A percentile compares a stretch with the other conserved stretches of the same genome.
These are phyloP conservation scores for Suillus paluster DNA, from an alignment of 768 basidiomycete species.

Conservation along the genomic window DNA sequence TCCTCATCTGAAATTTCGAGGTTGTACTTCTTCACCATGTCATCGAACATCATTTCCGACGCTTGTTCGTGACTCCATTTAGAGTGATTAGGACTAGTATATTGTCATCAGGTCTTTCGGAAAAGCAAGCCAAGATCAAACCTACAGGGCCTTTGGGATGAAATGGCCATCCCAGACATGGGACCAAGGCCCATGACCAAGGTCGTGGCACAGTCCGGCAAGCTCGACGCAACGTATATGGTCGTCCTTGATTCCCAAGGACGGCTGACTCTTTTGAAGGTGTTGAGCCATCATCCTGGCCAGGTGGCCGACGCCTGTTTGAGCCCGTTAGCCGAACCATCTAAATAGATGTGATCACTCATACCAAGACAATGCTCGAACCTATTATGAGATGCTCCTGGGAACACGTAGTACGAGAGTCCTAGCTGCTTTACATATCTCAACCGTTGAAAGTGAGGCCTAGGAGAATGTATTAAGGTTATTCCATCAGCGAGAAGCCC, in stretches of 20 bases:
- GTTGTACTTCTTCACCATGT: constrained; percentile 59
- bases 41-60: constrained; percentile 84
- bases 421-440: constrained; percentile 83
- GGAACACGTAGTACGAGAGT: constrained; percentile 75
- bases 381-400: constrained; percentile 77
- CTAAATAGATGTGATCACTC: constrained; percentile 16
- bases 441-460: constrained; percentile 78
- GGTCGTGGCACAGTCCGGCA: constrained; percentile 83
- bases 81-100: constrained; percentile 1
- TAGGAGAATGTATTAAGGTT: constrained; percentile 28
- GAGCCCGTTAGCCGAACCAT: neutral
- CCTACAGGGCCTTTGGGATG: constrained; percentile 69
- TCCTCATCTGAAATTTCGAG: constrained; percentile 55
- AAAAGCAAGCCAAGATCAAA: constrained; percentile 11
- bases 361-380: constrained; percentile 86
- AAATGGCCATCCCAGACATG: constrained; percentile 83
- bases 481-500: neutral
- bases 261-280: constrained; percentile 59
- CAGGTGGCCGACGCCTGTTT: constrained; percentile 73
- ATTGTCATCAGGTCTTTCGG: neutral
- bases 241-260: constrained; percentile 67
- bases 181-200: constrained; percentile 86
- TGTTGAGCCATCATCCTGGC: constrained; percentile 65
- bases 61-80: constrained; percentile 79
- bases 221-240: constrained; percentile 80